Evolutionary conservation across 345 rosid genomes (phyloP), one percentile per base, ranked within the genome.

Genomic region (Cardamine occulta): DNA sequence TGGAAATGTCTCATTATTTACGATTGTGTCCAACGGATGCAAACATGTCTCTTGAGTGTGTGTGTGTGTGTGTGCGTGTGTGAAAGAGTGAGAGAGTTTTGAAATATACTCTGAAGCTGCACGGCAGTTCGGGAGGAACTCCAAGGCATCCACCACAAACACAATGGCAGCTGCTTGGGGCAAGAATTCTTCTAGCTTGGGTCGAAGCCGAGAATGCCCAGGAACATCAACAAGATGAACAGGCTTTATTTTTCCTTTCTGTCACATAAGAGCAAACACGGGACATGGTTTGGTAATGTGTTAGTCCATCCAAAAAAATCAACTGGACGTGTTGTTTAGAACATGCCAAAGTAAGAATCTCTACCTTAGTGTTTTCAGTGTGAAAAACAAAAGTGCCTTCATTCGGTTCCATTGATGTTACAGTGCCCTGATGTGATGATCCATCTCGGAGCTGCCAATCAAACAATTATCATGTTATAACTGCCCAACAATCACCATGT

Each of bases 391-490:
- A 94, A 70, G 87, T 87, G 61, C 87, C 93, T 82, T 94, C 97
- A 81, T 91, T 94, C 10, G 93, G 92, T 74, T 94, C 98, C 98
- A 94, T 90, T 6, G 98, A 94, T 48, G 96, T 91, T 26, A 91
- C 98, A 72, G 96, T 88, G 12, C 93, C 96, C 74, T 82, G 91
- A 80, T 91, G 96, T 0, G 90, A 79, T 51, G 95, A 85, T 48
- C 95, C 98, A 84, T 94, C 98, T 23, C 90, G 91, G 62, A 91
- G 96, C 98, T 94, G 84, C 70, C 72, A 85, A 60, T 59, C 62
- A 73, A 40, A 58, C 62, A 75, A 48, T 31, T 57, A 70, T 52
- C 37, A 67, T 40, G 61, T 60, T 68, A 73, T 40, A 51, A 44
- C 21, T 44, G 8, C 11, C 39, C 5, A 64, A 55, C 18, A 44